Evolutionary conservation across 768 basidiomycete species (phyloP), one percentile per base, ranked within the genome.

Genomic region (Mycena crocata): DNA sequence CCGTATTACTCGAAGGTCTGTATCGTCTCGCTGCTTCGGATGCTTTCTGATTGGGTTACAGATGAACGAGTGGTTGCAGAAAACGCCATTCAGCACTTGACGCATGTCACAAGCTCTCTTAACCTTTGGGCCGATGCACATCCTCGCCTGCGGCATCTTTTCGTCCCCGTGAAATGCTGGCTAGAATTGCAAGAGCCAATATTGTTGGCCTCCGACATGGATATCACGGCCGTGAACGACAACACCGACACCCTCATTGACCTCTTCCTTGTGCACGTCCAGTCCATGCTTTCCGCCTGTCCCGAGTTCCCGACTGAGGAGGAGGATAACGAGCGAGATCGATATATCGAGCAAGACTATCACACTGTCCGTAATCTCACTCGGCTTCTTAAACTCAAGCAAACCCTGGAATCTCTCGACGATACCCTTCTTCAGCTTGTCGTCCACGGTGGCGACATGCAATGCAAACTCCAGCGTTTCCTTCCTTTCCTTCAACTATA

Each of bases 401-500:
- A 76, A 19, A 78, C 91, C 40, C 66, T 76, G 32, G 74, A 81
- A 2, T 80, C 78, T 6, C 64, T 93, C 28, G 72, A 83, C 31
- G 65, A 66, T 32, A 72, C 84, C 7, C 70, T 90, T 30, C 54
- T 73, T 13, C 70, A 72, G 23, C 75, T 91, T n/a, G 75, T 82
- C 3, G 73, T 75, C 7, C 68, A 77, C 31, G 67, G 76, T 1
- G 70, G 75, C 5, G 73, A 77, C 23, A 70, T 86, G 15, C 74
- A 76, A 46, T 71, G 64, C 31, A 74, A 74, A 51, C 66, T 89
- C 46, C 79, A 78, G 72, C 80, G 86, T 68, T 67, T 90, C n/a
- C 69, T 91, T 12, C 95, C 96, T 1, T 98, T 98, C 87, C 75
- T 97, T 26, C 79, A 87, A 3, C 77, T 79, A 26, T 96, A 94